Conservation (phyloP, 805 yeast species). For the Candida boidinii region DNA sequence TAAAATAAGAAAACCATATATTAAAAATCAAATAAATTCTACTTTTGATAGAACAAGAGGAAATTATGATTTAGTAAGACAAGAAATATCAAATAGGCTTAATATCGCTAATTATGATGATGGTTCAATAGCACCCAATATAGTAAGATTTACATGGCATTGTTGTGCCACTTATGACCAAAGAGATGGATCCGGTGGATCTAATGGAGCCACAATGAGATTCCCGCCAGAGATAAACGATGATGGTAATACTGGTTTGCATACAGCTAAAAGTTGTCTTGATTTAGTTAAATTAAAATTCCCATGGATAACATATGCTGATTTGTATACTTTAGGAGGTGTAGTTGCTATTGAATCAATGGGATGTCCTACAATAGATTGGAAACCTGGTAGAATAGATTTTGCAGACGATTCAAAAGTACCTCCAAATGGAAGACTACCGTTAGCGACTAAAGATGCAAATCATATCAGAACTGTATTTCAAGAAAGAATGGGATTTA, state of each 20-base stretch:
- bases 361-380: slow-evolving; percentile 69
- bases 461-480: slow-evolving; percentile 58
- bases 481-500: slow-evolving; percentile 51
- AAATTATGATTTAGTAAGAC: slow-evolving; percentile 25
- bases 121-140: slow-evolving; percentile 67
- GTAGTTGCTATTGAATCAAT: slow-evolving; percentile 70
- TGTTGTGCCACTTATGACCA: slow-evolving; percentile 74
- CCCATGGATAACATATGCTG: slow-evolving; percentile 73
- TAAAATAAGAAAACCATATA: slow-evolving; percentile 17
- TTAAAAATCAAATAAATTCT: no score
- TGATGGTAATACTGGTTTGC: slow-evolving; percentile 57
- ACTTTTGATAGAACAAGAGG: slow-evolving; percentile 17
- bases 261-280: slow-evolving; percentile 46
- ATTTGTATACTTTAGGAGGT: slow-evolving; percentile 73
- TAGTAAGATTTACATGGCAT: slow-evolving; percentile 83
- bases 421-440: slow-evolving; percentile 65
- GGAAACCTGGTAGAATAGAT: slow-evolving; percentile 81
- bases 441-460: slow-evolving; percentile 61
- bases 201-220: slow-evolving; percentile 65
- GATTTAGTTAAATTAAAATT: slow-evolving; percentile 47
- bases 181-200: slow-evolving; percentile 47
- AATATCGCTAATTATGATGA: slow-evolving; percentile 44
- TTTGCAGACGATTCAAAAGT: slow-evolving; percentile 35
- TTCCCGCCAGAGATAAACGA: slow-evolving; percentile 45
- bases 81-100: slow-evolving; percentile 26